phyloP scores from a whole-genome alignment of 164 flowering plant genomes.

The Piper betle region DNA sequence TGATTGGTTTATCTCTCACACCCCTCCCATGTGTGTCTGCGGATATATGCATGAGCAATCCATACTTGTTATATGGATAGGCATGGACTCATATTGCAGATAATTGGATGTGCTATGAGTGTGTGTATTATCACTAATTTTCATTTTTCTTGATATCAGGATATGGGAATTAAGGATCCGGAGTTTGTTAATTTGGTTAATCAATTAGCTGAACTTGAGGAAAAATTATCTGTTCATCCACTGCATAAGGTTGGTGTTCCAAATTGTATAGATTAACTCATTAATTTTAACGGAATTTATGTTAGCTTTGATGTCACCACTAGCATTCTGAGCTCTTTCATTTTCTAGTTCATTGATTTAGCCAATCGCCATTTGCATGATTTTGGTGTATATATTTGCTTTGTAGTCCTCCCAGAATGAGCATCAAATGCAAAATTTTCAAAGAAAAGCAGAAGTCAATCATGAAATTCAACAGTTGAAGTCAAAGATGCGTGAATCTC shows the following conservation, averaged over 20 bases:
- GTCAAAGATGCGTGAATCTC: constrained; percentile 92
- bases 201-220: constrained; percentile 79
- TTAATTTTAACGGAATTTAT: no score
- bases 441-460: constrained; percentile 88
- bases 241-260: constrained; percentile 50
- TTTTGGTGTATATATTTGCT: background rate
- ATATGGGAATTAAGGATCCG: constrained; percentile 87
- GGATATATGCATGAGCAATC: background rate
- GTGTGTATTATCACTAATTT: background rate
- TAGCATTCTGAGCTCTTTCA: no score
- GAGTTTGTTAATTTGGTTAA: constrained; percentile 70
- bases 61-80: background rate
- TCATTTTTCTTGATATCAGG: constrained; percentile 30
- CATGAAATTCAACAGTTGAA: constrained; percentile 96
- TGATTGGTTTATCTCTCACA: no score
- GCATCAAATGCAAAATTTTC: constrained; percentile 55
- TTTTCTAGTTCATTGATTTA: no score
- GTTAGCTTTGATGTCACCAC: no score
- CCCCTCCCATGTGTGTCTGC: no score
- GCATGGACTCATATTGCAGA: background rate
- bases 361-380: no score
- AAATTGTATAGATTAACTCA: no score
- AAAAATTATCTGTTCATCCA: constrained; percentile 63
- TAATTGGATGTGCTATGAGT: background rate
- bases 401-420: constrained; percentile 59